Evolutionary conservation across 1,284 basidiomycete genomes (phyloP).

Genomic region (Chalciporus piperatoides): DNA sequence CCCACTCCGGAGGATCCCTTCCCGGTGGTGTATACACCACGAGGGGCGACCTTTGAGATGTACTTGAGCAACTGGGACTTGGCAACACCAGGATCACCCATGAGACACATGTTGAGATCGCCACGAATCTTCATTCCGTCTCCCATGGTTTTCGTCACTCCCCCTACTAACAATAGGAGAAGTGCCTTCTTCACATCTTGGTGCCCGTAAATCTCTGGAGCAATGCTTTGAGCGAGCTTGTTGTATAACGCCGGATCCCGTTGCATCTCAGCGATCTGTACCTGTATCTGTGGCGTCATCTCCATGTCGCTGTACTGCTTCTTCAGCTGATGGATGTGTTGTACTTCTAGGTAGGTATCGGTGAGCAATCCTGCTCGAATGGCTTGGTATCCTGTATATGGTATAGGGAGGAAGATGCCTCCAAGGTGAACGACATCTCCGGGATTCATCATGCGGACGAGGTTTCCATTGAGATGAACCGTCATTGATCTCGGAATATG

Average conservation of each 20-base stretch:
- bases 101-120: conserved; percentile 96
- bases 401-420: conserved; percentile 86
- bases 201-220: conserved; percentile 98
- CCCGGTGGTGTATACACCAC: conserved; percentile 98
- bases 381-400: conserved; percentile 85
- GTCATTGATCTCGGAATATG: conserved; percentile 99
- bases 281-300: conserved; percentile 80
- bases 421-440: conserved; percentile 95
- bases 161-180: conserved; percentile 91
- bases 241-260: conserved; percentile 80
- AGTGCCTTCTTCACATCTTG: conserved; percentile 97
- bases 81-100: conserved; percentile 99
- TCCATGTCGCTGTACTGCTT: conserved; percentile 98
- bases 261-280: conserved; percentile 68
- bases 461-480: conserved; percentile 85
- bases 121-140: conserved; percentile 99
- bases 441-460: conserved; percentile 91
- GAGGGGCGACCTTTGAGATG: conserved; percentile 96
- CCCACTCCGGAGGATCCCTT: conserved; percentile 98
- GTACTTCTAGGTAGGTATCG: conserved; percentile 94
- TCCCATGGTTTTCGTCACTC: conserved; percentile 90
- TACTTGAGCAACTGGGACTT: conserved; percentile 99
- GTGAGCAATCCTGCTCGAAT: conserved; percentile 93
- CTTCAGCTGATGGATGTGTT: conserved; percentile 91
- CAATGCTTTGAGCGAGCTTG: conserved; percentile 84